Conservation (phyloP, 2,329 filamentous ascomycete species). For the Pyrenophora seminiperda region DNA sequence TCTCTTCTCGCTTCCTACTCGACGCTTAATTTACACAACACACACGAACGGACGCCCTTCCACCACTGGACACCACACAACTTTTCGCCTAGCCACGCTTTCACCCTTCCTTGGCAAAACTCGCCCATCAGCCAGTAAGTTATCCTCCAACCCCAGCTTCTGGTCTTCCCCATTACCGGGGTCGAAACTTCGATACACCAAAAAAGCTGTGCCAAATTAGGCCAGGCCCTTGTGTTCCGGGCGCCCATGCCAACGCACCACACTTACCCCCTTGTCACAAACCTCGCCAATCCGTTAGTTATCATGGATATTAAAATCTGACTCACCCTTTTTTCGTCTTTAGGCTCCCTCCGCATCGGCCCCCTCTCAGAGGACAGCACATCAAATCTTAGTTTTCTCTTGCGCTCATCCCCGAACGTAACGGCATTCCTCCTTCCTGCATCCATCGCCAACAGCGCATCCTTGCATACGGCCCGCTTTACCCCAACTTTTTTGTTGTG, state of each 20-base stretch:
- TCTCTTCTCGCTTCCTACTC: constrained; percentile 23
- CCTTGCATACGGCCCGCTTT: constrained; percentile 7
- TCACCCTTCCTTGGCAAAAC: constrained; percentile 15
- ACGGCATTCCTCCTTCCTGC: constrained; percentile 9
- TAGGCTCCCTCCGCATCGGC: constrained; percentile 26
- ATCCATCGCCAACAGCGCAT: constrained; percentile 28
- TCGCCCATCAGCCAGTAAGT: constrained; percentile 33
- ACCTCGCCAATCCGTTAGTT: not conserved
- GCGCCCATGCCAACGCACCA: constrained; percentile 39
- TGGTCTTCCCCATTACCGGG: constrained; percentile 26
- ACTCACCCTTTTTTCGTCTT: constrained; percentile 40
- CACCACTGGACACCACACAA: constrained; percentile 5
- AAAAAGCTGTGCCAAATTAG: constrained; percentile 28
- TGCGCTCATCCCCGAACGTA: constrained; percentile 26
- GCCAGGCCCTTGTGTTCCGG: constrained; percentile 14
- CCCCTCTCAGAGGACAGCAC: constrained; percentile 33
- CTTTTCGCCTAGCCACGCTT: constrained; percentile 26
- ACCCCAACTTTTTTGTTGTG: too few relatives aligned
- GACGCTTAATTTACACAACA: constrained; percentile 28
- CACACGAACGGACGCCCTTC: constrained; percentile 18
- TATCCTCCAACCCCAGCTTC: constrained; percentile 38
- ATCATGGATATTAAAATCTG: constrained; percentile 44
- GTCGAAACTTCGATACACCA: too few relatives aligned
- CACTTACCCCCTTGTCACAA: constrained; percentile 36
- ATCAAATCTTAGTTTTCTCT: constrained; percentile 31